Evolutionary conservation across 805 yeast species (phyloP).

Genomic region (Schwanniomyces yamadae): DNA sequence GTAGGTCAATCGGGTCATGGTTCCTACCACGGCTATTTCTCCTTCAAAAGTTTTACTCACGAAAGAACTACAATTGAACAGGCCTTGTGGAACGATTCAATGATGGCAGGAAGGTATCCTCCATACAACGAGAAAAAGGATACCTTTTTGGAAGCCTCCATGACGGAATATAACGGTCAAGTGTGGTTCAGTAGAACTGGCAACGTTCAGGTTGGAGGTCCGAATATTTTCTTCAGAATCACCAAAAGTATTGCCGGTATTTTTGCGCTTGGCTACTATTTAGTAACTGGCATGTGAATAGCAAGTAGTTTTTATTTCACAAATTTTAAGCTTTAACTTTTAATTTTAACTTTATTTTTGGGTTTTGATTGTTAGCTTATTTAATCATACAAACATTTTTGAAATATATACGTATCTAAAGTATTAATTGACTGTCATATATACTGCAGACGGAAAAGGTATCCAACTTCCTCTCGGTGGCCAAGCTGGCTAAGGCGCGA

Average conservation of each 20-base stretch:
- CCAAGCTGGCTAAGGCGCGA: constrained; percentile 53
- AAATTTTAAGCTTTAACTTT: background rate
- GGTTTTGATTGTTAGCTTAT: too few relatives aligned
- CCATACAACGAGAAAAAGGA: constrained; percentile 49
- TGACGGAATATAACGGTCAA: constrained; percentile 27
- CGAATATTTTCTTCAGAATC: constrained; percentile 27
- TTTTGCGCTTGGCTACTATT: constrained; percentile 23
- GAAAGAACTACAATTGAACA: constrained; percentile 65
- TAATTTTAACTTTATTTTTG: too few relatives aligned
- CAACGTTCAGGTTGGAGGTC: constrained; percentile 34
- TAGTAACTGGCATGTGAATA: constrained; percentile 13
- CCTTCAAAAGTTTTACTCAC: constrained; percentile 64
- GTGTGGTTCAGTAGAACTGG: constrained; percentile 42
- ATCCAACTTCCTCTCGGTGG: constrained; percentile 42
- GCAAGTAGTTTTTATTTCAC: background rate
- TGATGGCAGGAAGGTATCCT: constrained; percentile 63
- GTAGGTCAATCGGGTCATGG: constrained; percentile 84
- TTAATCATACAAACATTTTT: too few relatives aligned
- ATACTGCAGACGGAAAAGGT: too few relatives aligned
- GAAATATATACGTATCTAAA: too few relatives aligned
- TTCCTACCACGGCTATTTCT: constrained; percentile 67
- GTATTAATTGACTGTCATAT: too few relatives aligned
- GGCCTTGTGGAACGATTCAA: constrained; percentile 61
- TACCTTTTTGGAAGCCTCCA: constrained; percentile 22
- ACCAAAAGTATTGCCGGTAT: constrained; percentile 35